phyloP scores from a whole-genome alignment of 2,329 filamentous ascomycete genomes.

The Curvularia sp. region DNA sequence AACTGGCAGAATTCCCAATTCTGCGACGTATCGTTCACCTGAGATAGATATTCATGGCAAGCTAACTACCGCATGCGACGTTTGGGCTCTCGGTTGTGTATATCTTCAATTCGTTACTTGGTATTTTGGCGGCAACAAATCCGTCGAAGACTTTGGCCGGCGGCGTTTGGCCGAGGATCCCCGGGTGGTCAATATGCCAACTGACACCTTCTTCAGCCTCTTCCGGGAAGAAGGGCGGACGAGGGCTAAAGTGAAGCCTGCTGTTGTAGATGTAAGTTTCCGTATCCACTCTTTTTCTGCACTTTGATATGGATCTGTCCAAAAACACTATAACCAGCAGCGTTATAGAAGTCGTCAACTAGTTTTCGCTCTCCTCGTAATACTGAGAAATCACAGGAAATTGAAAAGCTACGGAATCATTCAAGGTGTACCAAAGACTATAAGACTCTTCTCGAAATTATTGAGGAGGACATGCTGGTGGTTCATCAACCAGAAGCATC shows the following conservation, averaged over 20 bases:
- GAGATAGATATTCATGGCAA: slow-evolving; percentile 40
- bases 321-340: not conserved
- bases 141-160: not conserved
- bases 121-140: slow-evolving; percentile 20
- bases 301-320: not conserved
- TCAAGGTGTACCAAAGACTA: slow-evolving; percentile 1
- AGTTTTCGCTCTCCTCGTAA: not conserved
- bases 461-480: slow-evolving; percentile 9
- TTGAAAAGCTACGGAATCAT: slow-evolving; percentile 1
- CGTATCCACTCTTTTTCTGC: not conserved
- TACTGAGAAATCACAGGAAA: not conserved
- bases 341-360: not conserved
- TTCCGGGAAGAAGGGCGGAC: not conserved
- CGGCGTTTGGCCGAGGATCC: slow-evolving; percentile 1
- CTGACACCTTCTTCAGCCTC: not conserved
- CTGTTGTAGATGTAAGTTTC: slow-evolving; percentile 4
- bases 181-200: not conserved
- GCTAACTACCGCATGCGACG: slow-evolving; percentile 45
- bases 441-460: not conserved
- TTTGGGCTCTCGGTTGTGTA: slow-evolving; percentile 45
- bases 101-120: slow-evolving; percentile 42
- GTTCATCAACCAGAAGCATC: not conserved
- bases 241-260: slow-evolving; percentile 2
- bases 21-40: slow-evolving; percentile 51
- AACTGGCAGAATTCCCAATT: not conserved